Percentiles rank a stretch among this genome's conserved stretches.
phyloP scores from a whole-genome alignment of 1,284 basidiomycete species.

The Cerioporus squamosus region DNA sequence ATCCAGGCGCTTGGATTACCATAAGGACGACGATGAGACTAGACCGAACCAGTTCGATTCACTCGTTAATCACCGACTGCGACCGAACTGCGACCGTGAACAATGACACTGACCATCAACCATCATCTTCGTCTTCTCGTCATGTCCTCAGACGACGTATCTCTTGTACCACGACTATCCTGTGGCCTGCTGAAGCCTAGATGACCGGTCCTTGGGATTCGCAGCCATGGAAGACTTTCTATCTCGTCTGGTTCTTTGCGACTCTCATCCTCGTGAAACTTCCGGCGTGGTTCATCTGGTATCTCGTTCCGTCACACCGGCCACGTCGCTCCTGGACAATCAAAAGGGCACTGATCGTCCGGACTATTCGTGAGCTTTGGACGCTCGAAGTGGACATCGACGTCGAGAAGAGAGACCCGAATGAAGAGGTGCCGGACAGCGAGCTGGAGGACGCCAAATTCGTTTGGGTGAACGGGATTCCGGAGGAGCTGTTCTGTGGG shows the following conservation, averaged over 20 bases:
- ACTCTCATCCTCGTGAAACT: conserved; percentile 21
- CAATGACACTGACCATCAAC: too few species aligned
- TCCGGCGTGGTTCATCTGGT: conserved; percentile 20
- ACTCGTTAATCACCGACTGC: too few species aligned
- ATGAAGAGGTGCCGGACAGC: conserved; percentile 6
- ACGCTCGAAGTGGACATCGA: background rate
- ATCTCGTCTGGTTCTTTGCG: conserved; percentile 10
- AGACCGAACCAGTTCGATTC: too few species aligned
- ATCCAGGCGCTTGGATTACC: too few species aligned
- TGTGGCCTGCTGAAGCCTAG: too few species aligned
- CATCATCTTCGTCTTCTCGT: too few species aligned
- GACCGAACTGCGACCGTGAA: too few species aligned
- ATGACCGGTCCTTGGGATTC: conserved; percentile 9
- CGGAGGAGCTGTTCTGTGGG: conserved; percentile 19
- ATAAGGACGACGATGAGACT: too few species aligned
- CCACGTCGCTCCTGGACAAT: conserved; percentile 17
- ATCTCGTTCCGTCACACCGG: conserved; percentile 5
- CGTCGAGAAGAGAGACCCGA: background rate
- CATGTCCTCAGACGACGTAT: too few species aligned
- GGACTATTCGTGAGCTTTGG: conserved; percentile 8
- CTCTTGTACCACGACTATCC: too few species aligned
- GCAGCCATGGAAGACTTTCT: conserved; percentile 23
- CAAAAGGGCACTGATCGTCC: conserved; percentile 15
- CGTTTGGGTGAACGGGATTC: conserved; percentile 21
- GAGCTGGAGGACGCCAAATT: conserved; percentile 20